A percentile compares a stretch with the other conserved stretches of the same genome.
phyloP scores from a whole-genome alignment of 306 rosid species.

The Pyrus communis region DNA sequence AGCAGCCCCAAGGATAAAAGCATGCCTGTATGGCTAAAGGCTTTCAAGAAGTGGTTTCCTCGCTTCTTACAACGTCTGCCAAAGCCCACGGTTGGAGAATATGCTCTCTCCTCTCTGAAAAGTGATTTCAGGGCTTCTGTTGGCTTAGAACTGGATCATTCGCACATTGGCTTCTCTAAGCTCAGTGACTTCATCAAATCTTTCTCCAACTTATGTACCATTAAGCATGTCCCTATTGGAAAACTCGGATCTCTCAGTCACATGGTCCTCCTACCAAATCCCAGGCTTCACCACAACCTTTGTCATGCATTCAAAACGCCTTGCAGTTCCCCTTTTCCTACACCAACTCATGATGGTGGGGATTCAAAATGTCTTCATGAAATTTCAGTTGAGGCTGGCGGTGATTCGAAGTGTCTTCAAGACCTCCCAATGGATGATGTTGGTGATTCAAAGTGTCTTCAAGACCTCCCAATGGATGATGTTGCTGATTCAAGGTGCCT shows the following conservation, averaged over 20 bases:
- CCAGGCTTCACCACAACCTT: slow-evolving; percentile 2
- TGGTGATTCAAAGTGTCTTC: not conserved
- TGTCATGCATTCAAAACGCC: not conserved
- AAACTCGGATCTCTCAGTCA: slow-evolving; percentile 25
- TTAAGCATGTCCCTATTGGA: slow-evolving; percentile 13
- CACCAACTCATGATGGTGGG: not conserved
- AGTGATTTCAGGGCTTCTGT: slow-evolving; percentile 29
- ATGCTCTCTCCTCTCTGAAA: slow-evolving; percentile 38
- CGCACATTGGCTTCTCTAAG: slow-evolving; percentile 31
- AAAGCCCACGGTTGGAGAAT: slow-evolving; percentile 21
- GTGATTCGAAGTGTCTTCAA: not conserved
- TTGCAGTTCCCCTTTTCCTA: not conserved
- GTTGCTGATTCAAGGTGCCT: not conserved
- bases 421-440: not conserved
- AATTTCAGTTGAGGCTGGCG: not conserved
- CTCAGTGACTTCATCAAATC: slow-evolving; percentile 34
- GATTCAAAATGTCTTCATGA: not conserved
- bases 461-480: not conserved
- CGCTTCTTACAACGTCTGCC: slow-evolving; percentile 16
- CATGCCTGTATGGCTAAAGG: slow-evolving; percentile 28
- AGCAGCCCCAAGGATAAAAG: not conserved
- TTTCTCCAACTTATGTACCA: slow-evolving; percentile 21
- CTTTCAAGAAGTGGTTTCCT: slow-evolving; percentile 39
- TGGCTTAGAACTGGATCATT: slow-evolving; percentile 33
- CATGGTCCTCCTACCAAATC: slow-evolving; percentile 24